Evolutionary conservation across 768 basidiomycete species (phyloP).

Genomic region (Kwoniella botswanensis): DNA sequence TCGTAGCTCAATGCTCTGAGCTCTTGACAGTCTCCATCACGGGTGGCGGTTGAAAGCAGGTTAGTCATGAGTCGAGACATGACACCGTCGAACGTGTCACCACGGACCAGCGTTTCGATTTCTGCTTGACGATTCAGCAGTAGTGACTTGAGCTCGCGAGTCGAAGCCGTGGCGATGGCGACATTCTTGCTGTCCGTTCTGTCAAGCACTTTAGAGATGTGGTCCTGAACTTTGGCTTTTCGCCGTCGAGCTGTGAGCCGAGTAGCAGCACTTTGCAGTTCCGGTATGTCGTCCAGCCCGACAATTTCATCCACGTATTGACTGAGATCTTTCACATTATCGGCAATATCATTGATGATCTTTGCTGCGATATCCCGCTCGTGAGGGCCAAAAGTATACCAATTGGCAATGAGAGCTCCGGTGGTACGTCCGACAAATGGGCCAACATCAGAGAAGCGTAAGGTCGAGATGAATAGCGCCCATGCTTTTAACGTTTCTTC

Average conservation of each 20-base stretch:
- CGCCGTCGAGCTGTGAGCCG: conserved; percentile 59
- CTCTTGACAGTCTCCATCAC: conserved; percentile 77
- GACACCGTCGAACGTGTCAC: conserved; percentile 81
- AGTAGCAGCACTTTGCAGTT: conserved; percentile 58
- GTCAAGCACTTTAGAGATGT: conserved; percentile 71
- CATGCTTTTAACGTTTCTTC: conserved; percentile 80
- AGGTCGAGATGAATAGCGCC: conserved; percentile 73
- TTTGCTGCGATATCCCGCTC: conserved; percentile 66
- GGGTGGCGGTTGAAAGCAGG: conserved; percentile 71
- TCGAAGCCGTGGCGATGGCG: conserved; percentile 72
- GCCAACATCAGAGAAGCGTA: conserved; percentile 73
- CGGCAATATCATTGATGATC: conserved; percentile 72
- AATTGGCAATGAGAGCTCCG: conserved; percentile 78
- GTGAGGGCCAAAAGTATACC: conserved; percentile 67
- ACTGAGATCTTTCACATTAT: conserved; percentile 65
- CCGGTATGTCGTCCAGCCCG: conserved; percentile 73
- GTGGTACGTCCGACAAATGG: conserved; percentile 85
- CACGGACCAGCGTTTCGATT: conserved; percentile 71
- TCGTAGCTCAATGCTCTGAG: conserved; percentile 78
- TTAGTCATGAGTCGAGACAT: conserved; percentile 71
- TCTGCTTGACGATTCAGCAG: conserved; percentile 63
- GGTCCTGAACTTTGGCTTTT: conserved; percentile 64
- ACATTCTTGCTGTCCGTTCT: conserved; percentile 78
- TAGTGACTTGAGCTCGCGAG: conserved; percentile 75
- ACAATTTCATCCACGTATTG: conserved; percentile 76